Conservation (phyloP, 257 asterid genomes). For the Thymus quinquecostatus region DNA sequence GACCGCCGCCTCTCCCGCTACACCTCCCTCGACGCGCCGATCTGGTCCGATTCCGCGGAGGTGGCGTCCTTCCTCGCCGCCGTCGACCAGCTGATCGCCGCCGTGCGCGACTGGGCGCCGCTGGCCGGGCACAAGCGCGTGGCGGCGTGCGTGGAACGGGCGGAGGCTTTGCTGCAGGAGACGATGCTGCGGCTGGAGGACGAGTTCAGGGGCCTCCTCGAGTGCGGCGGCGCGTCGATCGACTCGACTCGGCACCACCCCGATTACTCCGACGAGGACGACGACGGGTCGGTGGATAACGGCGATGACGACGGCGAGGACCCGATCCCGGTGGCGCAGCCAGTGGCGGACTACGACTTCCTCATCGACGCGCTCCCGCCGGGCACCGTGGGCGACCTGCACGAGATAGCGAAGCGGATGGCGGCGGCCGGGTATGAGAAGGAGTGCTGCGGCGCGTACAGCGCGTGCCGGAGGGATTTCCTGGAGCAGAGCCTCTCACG, state of each 20-base stretch:
- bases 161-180: slow-evolving; percentile 72
- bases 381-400: slow-evolving; percentile 58
- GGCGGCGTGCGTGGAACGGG: slow-evolving; percentile 58
- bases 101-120: slow-evolving; percentile 56
- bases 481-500: slow-evolving; percentile 77
- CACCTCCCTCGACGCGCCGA: slow-evolving; percentile 44
- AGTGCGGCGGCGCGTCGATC: slow-evolving; percentile 43
- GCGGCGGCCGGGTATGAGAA: slow-evolving; percentile 76
- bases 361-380: slow-evolving; percentile 70
- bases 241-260: slow-evolving; percentile 29
- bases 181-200: slow-evolving; percentile 76
- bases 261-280: slow-evolving; percentile 54
- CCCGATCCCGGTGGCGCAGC: slow-evolving; percentile 65
- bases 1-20: slow-evolving; percentile 64
- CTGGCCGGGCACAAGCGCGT: slow-evolving; percentile 50
- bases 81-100: slow-evolving; percentile 55
- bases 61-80: slow-evolving; percentile 60
- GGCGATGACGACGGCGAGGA: slow-evolving; percentile 46
- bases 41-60: slow-evolving; percentile 53
- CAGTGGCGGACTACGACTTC: slow-evolving; percentile 57
- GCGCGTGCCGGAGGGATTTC: slow-evolving; percentile 63
- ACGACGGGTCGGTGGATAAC: slow-evolving; percentile 27
- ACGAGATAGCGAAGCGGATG: slow-evolving; percentile 77
- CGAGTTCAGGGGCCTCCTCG: slow-evolving; percentile 62
- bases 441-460: slow-evolving; percentile 73